Conservation (phyloP, 768 basidiomycete species). For the Lentinula detonsa region DNA sequence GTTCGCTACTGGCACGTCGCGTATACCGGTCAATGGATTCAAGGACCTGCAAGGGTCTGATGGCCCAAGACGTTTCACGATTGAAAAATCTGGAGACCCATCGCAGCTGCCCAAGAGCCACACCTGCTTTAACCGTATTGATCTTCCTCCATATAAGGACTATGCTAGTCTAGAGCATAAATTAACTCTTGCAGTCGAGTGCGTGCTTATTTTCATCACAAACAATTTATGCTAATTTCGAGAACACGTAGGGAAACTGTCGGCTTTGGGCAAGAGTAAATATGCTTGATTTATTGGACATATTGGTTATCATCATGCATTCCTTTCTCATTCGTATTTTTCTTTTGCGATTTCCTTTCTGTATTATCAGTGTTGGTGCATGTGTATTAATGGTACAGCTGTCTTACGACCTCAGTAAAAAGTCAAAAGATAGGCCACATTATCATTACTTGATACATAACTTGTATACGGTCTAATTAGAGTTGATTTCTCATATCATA, state of each 20-base stretch:
- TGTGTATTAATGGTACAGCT: background rate
- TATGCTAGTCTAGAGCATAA: constrained; percentile 94
- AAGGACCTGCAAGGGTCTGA: constrained; percentile 98
- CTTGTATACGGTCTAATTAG: constrained; percentile 3
- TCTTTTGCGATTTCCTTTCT: background rate
- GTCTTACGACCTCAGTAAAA: background rate
- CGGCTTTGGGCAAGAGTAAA: constrained; percentile 87
- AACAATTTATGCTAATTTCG: constrained; percentile 9
- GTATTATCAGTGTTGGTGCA: background rate
- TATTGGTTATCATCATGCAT: background rate
- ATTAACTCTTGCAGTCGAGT: constrained; percentile 85
- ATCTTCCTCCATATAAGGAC: constrained; percentile 96
- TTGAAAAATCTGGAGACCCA: constrained; percentile 97
- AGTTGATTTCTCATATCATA: constrained; percentile 3
- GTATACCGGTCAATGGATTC: constrained; percentile 98
- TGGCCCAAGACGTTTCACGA: constrained; percentile 94
- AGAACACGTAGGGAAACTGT: constrained; percentile 68
- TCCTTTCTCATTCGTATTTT: background rate
- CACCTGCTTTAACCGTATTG: constrained; percentile 95
- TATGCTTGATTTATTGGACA: background rate
- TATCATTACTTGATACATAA: constrained; percentile 1
- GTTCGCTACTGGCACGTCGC: constrained; percentile 95
- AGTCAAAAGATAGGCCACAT: background rate
- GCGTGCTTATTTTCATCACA: constrained; percentile 3
- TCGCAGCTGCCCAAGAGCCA: constrained; percentile 95